Conservation (phyloP, 2,329 filamentous ascomycete genomes). For the Colletotrichum aenigma region DNA sequence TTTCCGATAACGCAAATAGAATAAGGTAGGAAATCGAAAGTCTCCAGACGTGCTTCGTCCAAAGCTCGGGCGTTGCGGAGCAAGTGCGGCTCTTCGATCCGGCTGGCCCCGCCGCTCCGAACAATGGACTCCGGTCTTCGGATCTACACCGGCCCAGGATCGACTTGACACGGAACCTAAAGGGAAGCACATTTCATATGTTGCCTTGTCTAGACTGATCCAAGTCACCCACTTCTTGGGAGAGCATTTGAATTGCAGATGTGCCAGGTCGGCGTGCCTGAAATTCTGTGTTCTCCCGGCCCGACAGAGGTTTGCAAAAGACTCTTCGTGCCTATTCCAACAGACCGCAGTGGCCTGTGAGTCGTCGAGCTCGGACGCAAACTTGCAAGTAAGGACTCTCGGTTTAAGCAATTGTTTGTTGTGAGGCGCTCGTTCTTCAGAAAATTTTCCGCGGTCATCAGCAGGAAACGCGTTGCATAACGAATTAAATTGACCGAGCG, state of each 20-base stretch:
- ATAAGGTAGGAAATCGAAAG: background rate
- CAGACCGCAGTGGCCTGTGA: background rate
- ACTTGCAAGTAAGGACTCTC: background rate
- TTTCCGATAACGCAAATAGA: background rate
- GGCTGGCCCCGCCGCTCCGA: background rate
- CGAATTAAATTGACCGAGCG: background rate
- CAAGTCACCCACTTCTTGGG: background rate
- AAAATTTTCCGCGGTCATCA: background rate
- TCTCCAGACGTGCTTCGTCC: background rate
- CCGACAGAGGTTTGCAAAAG: background rate
- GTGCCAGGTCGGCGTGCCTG: background rate
- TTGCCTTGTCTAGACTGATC: background rate
- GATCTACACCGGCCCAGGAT: background rate
- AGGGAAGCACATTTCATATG: background rate
- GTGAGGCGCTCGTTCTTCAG: background rate
- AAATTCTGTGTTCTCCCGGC: background rate
- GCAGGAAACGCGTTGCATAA: background rate
- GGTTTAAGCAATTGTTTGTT: background rate
- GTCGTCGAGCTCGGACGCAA: background rate
- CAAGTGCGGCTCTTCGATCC: background rate
- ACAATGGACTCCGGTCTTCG: background rate
- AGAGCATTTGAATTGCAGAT: background rate
- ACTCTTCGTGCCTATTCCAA: background rate
- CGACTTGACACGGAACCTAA: background rate
- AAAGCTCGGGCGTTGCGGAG: background rate